phyloP scores from a whole-genome alignment of 306 rosid genomes.

The Psophocarpus tetragonolobus region DNA sequence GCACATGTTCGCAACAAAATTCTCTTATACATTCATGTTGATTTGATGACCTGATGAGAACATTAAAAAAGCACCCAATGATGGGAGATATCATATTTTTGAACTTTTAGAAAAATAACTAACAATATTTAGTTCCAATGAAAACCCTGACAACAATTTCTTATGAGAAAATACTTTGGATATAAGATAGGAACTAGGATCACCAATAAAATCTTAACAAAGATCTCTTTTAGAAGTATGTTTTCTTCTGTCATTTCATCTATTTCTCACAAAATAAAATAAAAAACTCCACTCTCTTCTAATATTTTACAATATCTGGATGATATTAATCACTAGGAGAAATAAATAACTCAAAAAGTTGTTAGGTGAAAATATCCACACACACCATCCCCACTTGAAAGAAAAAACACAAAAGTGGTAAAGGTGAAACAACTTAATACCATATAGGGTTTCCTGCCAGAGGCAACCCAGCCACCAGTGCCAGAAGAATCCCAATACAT shows the following conservation, averaged over 20 bases:
- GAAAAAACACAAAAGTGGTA: neutral
- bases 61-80: neutral
- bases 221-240: neutral
- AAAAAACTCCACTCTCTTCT: neutral
- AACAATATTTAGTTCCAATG: neutral
- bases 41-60: neutral
- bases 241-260: neutral
- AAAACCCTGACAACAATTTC: constrained; percentile 9
- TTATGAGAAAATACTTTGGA: neutral
- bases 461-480: constrained; percentile 92
- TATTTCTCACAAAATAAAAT: neutral
- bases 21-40: neutral
- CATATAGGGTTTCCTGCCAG: constrained; percentile 88
- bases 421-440: constrained; percentile 44
- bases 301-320: constrained; percentile 4
- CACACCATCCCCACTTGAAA: neutral
- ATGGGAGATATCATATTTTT: neutral
- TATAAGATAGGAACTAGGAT: neutral
- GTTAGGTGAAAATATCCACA: constrained; percentile 26
- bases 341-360: constrained; percentile 20
- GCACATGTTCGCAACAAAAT: neutral
- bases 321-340: neutral
- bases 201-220: neutral
- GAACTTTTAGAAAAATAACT: neutral
- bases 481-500: constrained; percentile 87